Evolutionary conservation across 1,284 basidiomycete species (phyloP).

Genomic region (Cerioporus squamosus): DNA sequence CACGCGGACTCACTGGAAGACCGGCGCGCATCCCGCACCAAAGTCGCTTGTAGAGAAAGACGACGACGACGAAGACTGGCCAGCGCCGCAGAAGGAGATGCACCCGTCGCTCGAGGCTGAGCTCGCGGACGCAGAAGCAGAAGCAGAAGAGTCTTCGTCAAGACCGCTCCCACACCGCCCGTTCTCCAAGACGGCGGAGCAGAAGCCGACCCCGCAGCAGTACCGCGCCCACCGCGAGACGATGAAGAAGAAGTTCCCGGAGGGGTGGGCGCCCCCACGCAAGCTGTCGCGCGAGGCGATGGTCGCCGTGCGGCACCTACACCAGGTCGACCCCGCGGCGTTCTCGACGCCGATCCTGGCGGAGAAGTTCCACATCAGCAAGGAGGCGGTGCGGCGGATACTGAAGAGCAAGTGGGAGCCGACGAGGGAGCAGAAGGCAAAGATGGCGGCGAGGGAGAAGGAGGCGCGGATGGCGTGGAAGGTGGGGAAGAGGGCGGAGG

Average conservation of each 20-base stretch:
- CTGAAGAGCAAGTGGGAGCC: constrained; percentile 83
- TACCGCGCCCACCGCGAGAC: constrained; percentile 58
- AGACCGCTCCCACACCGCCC: constrained; percentile 12
- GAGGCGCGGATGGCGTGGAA: constrained; percentile 46
- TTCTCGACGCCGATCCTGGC: constrained; percentile 78
- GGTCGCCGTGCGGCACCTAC: constrained; percentile 80
- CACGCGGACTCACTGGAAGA: constrained; percentile 45
- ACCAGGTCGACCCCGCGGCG: constrained; percentile 68
- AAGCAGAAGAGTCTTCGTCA: constrained; percentile 6
- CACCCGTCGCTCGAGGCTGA: constrained; percentile 12
- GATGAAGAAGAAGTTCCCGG: constrained; percentile 68
- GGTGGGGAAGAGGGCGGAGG: constrained; percentile 46
- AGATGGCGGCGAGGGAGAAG: constrained; percentile 64
- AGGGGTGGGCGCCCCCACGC: constrained; percentile 85
- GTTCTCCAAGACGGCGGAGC: constrained; percentile 13
- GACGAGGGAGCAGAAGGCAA: constrained; percentile 55
- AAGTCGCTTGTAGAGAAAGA: constrained; percentile 60
- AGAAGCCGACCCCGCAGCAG: constrained; percentile 40
- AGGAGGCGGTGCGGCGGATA: constrained; percentile 87
- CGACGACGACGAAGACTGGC: constrained; percentile 40
- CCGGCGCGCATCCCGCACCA: constrained; percentile 51
- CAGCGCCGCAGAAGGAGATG: constrained; percentile 37
- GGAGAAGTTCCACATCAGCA: constrained; percentile 81
- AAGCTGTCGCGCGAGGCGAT: constrained; percentile 92
- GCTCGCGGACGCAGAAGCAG: constrained; percentile 9